A percentile compares a stretch with the other conserved stretches of the same genome.
Conservation (phyloP, 108 stramenopile species). For the Nannochloropsis gaditana region DNA sequence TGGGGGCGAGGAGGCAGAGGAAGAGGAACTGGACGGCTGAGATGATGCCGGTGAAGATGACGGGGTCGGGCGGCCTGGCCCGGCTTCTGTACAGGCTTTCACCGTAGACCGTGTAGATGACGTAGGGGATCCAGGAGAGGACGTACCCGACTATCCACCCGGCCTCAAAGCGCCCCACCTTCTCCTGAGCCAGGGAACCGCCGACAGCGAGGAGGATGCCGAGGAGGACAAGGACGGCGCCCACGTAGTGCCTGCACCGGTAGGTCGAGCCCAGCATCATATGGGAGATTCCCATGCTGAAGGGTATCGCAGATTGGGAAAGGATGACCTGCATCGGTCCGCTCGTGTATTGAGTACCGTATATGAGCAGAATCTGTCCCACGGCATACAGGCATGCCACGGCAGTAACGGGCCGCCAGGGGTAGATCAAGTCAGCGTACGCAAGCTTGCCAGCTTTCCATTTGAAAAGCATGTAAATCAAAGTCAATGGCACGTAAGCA, state of each 20-base stretch:
- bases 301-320: neutral
- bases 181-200: neutral
- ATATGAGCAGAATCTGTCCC: neutral
- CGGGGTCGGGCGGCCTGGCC: neutral
- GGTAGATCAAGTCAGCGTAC: neutral
- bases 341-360: neutral
- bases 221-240: neutral
- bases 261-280: slow-evolving; percentile 1
- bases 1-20: slow-evolving; percentile 4
- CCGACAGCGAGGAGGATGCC: slow-evolving; percentile 13
- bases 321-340: neutral
- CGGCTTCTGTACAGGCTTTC: neutral
- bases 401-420: neutral
- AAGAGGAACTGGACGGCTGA: neutral
- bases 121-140: neutral
- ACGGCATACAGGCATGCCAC: neutral
- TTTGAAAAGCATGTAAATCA: neutral
- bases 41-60: neutral
- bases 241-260: neutral
- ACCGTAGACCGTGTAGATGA: slow-evolving; percentile 14
- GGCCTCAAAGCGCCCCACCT: neutral
- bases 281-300: slow-evolving; percentile 2
- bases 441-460: neutral
- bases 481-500: slow-evolving; percentile 4
- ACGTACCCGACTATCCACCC: neutral